Evolutionary conservation across 257 asterid genomes (phyloP).

Genomic region (Ocimum tenuiflorum): DNA sequence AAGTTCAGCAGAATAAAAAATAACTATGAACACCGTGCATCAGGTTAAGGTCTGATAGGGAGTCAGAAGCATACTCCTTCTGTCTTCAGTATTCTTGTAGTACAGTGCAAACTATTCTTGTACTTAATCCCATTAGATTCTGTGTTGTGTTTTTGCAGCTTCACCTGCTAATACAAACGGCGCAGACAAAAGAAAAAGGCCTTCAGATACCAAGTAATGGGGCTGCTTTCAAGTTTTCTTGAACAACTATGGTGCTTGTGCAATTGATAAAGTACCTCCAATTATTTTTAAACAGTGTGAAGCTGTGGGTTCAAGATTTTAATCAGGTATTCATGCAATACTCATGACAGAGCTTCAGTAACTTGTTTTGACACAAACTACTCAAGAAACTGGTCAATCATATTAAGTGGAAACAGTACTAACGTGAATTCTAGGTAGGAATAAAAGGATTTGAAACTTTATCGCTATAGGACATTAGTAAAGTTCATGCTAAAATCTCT

Average conservation of each 20-base stretch:
- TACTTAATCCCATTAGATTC: constrained; percentile 62
- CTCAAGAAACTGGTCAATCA: not conserved
- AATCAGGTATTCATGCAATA: constrained; percentile 7
- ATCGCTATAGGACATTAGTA: too few species aligned
- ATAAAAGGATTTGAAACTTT: not conserved
- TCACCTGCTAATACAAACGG: constrained; percentile 51
- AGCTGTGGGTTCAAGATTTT: not conserved
- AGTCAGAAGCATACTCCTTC: constrained; percentile 77
- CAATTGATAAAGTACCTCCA: not conserved
- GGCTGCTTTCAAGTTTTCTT: not conserved
- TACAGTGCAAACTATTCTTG: constrained; percentile 69
- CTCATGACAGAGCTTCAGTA: not conserved
- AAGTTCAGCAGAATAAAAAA: not conserved
- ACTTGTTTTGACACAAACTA: not conserved
- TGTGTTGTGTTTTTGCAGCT: constrained; percentile 81
- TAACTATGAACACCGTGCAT: constrained; percentile 6
- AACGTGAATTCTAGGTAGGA: not conserved
- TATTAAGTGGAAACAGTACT: not conserved
- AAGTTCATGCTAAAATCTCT: not conserved
- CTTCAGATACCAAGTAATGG: constrained; percentile 6
- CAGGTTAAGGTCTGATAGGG: constrained; percentile 19
- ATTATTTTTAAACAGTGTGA: too few species aligned
- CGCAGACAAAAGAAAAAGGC: not conserved
- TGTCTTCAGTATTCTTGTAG: constrained; percentile 67
- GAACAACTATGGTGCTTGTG: not conserved